phyloP scores from a whole-genome alignment of 306 rosid species.

The Trifolium pratense region DNA sequence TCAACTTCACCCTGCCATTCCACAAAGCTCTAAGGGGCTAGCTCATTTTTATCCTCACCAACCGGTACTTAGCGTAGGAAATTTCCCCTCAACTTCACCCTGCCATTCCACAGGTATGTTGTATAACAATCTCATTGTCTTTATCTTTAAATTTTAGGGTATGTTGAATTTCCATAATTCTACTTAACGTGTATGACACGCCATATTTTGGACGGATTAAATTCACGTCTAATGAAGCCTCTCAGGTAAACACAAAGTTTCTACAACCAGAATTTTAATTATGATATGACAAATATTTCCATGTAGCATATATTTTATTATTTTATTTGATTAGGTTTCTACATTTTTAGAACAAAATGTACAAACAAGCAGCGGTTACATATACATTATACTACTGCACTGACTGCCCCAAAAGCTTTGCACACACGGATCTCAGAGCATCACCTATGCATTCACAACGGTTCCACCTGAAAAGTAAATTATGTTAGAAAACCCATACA shows the following conservation, averaged over 20 bases:
- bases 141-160: neutral
- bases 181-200: neutral
- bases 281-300: neutral
- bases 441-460: constrained; percentile 49
- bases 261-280: neutral
- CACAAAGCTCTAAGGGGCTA: neutral
- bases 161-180: neutral
- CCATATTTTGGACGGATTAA: neutral
- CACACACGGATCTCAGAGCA: neutral
- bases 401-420: constrained; percentile 1
- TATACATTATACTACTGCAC: neutral
- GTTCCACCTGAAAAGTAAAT: constrained; percentile 60
- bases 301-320: constrained; percentile 6
- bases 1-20: neutral
- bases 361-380: neutral
- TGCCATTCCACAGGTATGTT: constrained; percentile 9
- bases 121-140: neutral
- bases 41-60: neutral
- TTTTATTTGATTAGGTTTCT: constrained; percentile 9
- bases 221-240: constrained; percentile 14
- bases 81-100: constrained; percentile 1
- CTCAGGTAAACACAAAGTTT: neutral
- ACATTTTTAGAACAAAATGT: constrained; percentile 13
- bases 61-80: neutral
- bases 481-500: constrained; percentile 9